Base-by-base conservation (phyloP, 441 rosid genomes). In the Populus hybrid region DNA sequence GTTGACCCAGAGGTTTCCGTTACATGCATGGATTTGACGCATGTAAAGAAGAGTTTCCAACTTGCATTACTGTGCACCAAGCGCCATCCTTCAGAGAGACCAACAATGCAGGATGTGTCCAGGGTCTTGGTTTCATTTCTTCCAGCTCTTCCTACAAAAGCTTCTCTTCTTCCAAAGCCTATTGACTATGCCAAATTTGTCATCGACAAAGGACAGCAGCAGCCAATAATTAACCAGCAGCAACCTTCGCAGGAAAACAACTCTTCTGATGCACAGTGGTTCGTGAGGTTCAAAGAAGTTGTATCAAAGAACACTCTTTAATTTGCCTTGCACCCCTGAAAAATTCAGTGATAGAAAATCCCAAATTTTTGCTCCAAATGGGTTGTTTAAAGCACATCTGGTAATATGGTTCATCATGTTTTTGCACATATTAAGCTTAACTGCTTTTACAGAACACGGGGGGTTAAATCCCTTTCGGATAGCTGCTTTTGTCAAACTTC, bases 31-130 rank as follows among this genome's bases (percentile, higher is more conserved):
- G 89, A 95, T 76, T 38, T 86, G 69, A 64, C 82, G 10, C 92
- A 87, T 64, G 90, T 94, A 40, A 88, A 81, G 78, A 95, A 94
- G 86, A 88, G 87, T 3, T 88, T 94, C 83, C 98, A 90, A 67
- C 88, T 95, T 9, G 98, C 97, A 28, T 86, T 95, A 50, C 74
- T 93, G 67, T 95, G 98, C 84, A 84, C 98, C 2, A 93, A 92
- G 85, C 87, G 85, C 35, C 75, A 88, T 76, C 94, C 97, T 38
- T 80, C 87, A 0, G 97, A 93, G 78, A 85, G 98, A 36, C 99
- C 99, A 3, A 86, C 93, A 6, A 95, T 95, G 99, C 94, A 85
- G 7, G 98, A 95, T 71, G 99, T 95, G 3, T 87, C 92, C 0
- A 82, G 94, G 75, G 94, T 91, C 73, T 64, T 95, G 75, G 89